Percentiles rank a stretch among this genome's conserved stretches.
Conservation (phyloP, 2,329 filamentous ascomycete genomes). For the Hymenoscyphus scutula region DNA sequence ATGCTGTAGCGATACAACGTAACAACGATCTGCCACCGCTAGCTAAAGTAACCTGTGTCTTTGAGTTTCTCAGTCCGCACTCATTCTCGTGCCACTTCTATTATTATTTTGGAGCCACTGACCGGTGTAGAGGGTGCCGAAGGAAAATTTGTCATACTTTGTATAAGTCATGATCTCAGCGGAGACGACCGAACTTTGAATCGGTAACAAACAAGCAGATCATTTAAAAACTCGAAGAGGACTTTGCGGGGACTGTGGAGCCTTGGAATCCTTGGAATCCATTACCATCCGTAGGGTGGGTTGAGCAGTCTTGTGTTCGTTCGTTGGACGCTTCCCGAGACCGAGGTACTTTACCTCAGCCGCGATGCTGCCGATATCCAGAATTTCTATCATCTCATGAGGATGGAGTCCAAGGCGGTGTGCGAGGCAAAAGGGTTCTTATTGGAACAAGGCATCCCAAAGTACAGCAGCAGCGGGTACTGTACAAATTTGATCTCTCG, state of each 20-base stretch:
- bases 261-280: neutral
- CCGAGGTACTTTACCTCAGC: neutral
- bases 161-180: neutral
- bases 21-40: neutral
- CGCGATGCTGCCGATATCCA: neutral
- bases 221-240: neutral
- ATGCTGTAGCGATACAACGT: constrained; percentile 11
- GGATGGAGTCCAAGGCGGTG: neutral
- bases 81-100: neutral
- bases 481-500: no score
- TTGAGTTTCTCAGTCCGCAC: neutral
- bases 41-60: neutral
- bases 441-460: neutral
- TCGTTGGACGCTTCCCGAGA: neutral
- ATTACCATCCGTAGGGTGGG: neutral
- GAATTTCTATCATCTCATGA: neutral
- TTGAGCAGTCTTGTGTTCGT: neutral
- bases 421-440: neutral
- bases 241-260: neutral
- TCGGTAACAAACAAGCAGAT: neutral
- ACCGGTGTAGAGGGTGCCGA: neutral
- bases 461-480: neutral
- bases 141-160: neutral
- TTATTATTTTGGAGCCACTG: no score
- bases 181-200: neutral